phyloP scores from a whole-genome alignment of 1,284 basidiomycete species.

The Peniophora sp. region DNA sequence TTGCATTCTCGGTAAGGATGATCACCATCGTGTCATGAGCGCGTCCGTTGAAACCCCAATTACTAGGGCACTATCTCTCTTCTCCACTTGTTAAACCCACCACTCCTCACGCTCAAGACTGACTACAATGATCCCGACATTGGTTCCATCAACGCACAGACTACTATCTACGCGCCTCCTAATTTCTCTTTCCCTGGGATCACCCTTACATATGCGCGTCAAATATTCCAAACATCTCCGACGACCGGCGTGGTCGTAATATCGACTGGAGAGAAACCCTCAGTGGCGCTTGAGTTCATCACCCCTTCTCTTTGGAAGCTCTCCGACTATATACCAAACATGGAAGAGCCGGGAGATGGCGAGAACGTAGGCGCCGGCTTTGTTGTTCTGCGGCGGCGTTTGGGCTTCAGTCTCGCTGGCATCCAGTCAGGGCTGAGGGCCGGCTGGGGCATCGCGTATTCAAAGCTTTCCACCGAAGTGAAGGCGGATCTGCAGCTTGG shows the following conservation, averaged over 20 bases:
- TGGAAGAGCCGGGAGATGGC: slow-evolving; percentile 6
- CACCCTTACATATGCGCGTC: slow-evolving; percentile 21
- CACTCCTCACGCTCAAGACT: background rate
- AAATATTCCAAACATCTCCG: slow-evolving; percentile 21
- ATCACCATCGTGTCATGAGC: no score
- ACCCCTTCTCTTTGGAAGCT: slow-evolving; percentile 7
- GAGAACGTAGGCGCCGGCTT: slow-evolving; percentile 6
- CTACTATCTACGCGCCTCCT: background rate
- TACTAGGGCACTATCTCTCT: no score
- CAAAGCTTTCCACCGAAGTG: slow-evolving; percentile 19
- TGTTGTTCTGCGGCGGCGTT: slow-evolving; percentile 13
- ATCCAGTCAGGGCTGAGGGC: slow-evolving; percentile 17
- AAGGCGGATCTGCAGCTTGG: slow-evolving; percentile 17
- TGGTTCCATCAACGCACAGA: background rate
- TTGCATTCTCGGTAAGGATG: background rate
- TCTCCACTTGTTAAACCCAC: no score
- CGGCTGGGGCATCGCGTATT: slow-evolving; percentile 23
- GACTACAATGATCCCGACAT: background rate
- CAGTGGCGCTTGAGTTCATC: slow-evolving; percentile 17
- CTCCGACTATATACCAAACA: slow-evolving; percentile 1
- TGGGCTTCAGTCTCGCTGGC: slow-evolving; percentile 21
- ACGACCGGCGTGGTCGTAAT: slow-evolving; percentile 19
- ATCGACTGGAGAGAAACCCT: slow-evolving; percentile 12
- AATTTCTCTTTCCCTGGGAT: slow-evolving; percentile 15
- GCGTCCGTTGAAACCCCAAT: no score